Evolutionary conservation across 2,329 filamentous ascomycete species (phyloP), one percentile per base, ranked within the genome.

Genomic region (Incumbomyces lentus): DNA sequence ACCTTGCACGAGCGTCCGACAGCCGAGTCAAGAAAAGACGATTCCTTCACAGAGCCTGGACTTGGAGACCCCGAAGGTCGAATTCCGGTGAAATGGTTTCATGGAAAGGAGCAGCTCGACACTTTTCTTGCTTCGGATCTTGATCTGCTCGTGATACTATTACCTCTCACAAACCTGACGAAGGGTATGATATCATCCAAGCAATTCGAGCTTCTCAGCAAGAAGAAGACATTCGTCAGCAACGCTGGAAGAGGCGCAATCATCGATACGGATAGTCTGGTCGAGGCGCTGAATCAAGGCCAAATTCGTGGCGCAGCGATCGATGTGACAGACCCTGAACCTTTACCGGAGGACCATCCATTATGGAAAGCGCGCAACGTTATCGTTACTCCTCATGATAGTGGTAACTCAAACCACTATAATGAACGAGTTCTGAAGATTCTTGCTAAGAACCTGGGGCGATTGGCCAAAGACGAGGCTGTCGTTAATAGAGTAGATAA

Each of bases 251-350:
- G 22, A 45, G 53, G 53, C 10, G 38, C 44, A 8, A 48, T 40
- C 34, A 37, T 55, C 14, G 49, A 53, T n/a, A 49, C 51, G 26
- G 44, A 47, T 13, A 48, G 44, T n/a, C 39, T 55, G 13, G 51
- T 40, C 14, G 39, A 53, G 7, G 53, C 53, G 1, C 48, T 55
- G 1, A 17, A 53, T 41, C 59, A 66, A 4, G 81, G 81, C 0
- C 59, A 54, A 2, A 84, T 88, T 53, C 66, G 71, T 11, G 84
- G 82, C 0, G 79, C 76, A 1, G 84, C 78, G 1, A 58, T 86
- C 16, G 84, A 88, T 65, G 83, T 87, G 0, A 87, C 81, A 58
- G 75, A 79, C 44, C 65, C 77, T 2, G 84, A 88, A 58, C 84
- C 84, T 4, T 59, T 88, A 49, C 75, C 78, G 0, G 50, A 58